Evolutionary conservation across 2,329 filamentous ascomycete species (phyloP).

Genomic region (Fusarium anthophilum): DNA sequence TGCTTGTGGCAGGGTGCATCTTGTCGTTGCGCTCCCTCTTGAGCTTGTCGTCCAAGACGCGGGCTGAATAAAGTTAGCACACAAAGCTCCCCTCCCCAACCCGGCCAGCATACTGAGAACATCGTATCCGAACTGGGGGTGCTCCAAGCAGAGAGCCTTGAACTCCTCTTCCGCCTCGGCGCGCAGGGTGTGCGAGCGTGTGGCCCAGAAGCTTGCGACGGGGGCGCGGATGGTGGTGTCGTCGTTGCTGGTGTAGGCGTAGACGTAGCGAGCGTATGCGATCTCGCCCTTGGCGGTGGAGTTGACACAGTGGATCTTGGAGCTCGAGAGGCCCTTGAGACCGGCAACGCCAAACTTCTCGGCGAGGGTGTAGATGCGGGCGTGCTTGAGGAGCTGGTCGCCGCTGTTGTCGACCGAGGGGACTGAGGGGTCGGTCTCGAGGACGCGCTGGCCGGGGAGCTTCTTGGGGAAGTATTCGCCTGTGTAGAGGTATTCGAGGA

Average conservation of each 20-base stretch:
- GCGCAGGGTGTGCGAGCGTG: conserved; percentile 73
- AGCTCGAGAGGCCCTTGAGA: conserved; percentile 80
- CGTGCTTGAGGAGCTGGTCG: conserved; percentile 85
- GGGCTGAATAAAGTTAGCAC: conserved; percentile 54
- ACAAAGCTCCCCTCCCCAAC: fast-evolving
- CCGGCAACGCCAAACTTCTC: conserved; percentile 75
- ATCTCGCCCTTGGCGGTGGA: conserved; percentile 91
- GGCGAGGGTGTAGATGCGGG: conserved; percentile 87
- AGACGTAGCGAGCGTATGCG: conserved; percentile 78
- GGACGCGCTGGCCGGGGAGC: conserved; percentile 67
- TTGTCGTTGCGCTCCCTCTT: conserved; percentile 70
- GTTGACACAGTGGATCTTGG: conserved; percentile 92
- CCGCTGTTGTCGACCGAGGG: conserved; percentile 80
- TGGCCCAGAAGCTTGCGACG: conserved; percentile 41
- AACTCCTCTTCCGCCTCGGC: conserved; percentile 90
- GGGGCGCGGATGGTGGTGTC: conserved; percentile 37
- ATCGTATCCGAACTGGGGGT: conserved; percentile 92
- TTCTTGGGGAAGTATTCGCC: conserved; percentile 76
- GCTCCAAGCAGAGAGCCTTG: conserved; percentile 84
- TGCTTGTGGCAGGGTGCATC: conserved; percentile 60
- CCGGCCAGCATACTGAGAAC: conserved; percentile 73
- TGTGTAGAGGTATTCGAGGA: conserved; percentile 55
- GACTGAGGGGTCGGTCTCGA: conserved; percentile 74
- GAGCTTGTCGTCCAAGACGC: conserved; percentile 73
- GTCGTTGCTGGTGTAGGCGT: conserved; percentile 32